Conservation (phyloP, 2,329 filamentous ascomycete genomes). For the Escovopsis sp. region DNA sequence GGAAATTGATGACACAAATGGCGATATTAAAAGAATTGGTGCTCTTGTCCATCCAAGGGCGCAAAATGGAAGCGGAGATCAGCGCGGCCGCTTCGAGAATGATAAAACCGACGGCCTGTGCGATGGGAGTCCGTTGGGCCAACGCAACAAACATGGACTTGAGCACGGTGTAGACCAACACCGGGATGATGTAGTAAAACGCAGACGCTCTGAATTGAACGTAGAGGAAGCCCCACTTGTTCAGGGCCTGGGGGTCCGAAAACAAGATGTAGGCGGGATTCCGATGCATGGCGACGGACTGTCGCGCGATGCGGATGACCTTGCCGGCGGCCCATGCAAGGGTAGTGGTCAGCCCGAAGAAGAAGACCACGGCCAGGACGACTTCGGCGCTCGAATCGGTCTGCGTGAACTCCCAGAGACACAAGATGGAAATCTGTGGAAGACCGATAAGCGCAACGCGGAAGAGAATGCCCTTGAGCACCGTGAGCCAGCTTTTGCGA, state of each 20-base stretch:
- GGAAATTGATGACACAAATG: conserved; percentile 77
- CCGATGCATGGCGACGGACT: conserved; percentile 81
- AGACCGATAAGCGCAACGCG: conserved; percentile 81
- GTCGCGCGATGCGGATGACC: conserved; percentile 76
- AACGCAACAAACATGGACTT: conserved; percentile 85
- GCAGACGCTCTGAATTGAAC: conserved; percentile 91
- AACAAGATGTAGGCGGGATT: conserved; percentile 96
- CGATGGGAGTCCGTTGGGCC: conserved; percentile 52
- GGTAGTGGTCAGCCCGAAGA: conserved; percentile 64
- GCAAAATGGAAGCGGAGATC: conserved; percentile 62
- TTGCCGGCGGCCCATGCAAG: conserved; percentile 80
- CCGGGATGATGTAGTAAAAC: conserved; percentile 84
- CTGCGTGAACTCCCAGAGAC: conserved; percentile 84
- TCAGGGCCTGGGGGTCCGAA: conserved; percentile 82
- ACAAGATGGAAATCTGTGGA: conserved; percentile 79
- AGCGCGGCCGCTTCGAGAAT: conserved; percentile 70
- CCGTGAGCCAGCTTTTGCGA: conserved; percentile 83
- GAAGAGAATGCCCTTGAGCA: conserved; percentile 88
- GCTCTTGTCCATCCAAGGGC: conserved; percentile 98
- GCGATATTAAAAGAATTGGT: conserved; percentile 94
- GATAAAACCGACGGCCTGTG: conserved; percentile 70
- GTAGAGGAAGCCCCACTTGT: conserved; percentile 98
- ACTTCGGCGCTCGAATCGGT: conserved; percentile 76
- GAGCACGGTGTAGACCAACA: conserved; percentile 64
- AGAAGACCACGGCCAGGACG: conserved; percentile 76